These are phyloP conservation scores for Zangia roseola DNA, from an alignment of 768 basidiomycete genomes.

Conservation along the genomic window DNA sequence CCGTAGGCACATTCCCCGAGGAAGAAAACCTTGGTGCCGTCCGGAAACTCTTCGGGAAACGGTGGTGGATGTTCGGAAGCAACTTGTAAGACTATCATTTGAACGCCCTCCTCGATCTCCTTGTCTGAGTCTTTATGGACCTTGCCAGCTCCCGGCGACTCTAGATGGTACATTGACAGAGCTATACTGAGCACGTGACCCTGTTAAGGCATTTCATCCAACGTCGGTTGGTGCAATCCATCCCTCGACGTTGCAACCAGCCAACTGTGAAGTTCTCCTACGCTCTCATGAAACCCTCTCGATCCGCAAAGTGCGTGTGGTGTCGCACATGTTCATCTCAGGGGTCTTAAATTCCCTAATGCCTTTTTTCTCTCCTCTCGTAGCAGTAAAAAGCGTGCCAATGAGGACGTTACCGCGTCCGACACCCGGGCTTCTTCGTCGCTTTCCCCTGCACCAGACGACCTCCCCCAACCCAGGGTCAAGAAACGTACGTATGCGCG, in stretches of 20 bases:
- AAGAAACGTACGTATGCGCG: constrained; percentile 48
- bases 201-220: too few species aligned
- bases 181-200: too few species aligned
- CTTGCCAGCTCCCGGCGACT: constrained; percentile 90
- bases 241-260: constrained; percentile 7
- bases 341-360: not conserved
- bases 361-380: not conserved
- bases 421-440: constrained; percentile 29
- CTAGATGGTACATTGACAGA: constrained; percentile 84
- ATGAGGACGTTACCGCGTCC: constrained; percentile 15
- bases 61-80: constrained; percentile 88
- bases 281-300: constrained; percentile 10
- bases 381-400: constrained; percentile 53
- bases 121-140: constrained; percentile 86
- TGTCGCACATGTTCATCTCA: not conserved
- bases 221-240: constrained; percentile 8
- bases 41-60: constrained; percentile 85
- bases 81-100: constrained; percentile 80
- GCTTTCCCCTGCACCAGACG: constrained; percentile 34
- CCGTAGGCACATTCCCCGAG: constrained; percentile 94
- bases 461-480: constrained; percentile 31
- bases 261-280: not conserved
- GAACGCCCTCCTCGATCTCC: constrained; percentile 83
- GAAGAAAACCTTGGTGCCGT: constrained; percentile 92
- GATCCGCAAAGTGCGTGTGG: constrained; percentile 28